Percentiles rank a stretch among this genome's conserved stretches.
Evolutionary conservation across 2,329 filamentous ascomycete species (phyloP).

Genomic region (Cercospora sp.): DNA sequence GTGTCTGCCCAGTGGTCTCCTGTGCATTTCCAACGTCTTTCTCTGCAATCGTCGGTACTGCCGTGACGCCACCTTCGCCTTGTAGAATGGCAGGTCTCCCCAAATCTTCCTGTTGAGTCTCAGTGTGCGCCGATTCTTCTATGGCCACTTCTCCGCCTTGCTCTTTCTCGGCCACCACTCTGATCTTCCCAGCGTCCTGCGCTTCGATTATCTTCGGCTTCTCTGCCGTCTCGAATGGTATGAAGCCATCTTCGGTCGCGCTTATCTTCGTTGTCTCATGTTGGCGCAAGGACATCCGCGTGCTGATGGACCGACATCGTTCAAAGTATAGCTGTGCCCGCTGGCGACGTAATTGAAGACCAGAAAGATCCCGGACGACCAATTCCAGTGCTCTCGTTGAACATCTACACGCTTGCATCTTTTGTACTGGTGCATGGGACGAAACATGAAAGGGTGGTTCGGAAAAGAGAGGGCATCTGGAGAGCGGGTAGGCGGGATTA

Average conservation of each 20-base stretch:
- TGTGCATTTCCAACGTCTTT: neutral
- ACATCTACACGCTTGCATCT: conserved; percentile 27
- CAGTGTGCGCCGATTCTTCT: neutral
- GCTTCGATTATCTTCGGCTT: neutral
- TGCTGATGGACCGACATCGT: conserved; percentile 19
- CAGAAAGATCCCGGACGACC: conserved; percentile 30
- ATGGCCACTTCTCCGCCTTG: neutral
- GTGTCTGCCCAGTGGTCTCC: neutral
- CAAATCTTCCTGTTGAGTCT: neutral
- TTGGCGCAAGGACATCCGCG: conserved; percentile 17
- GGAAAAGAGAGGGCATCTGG: neutral
- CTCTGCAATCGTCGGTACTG: neutral
- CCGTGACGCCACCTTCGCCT: neutral
- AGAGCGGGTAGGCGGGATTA: neutral
- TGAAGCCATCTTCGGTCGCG: conserved; percentile 17
- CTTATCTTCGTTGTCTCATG: neutral
- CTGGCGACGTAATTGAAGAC: conserved; percentile 24
- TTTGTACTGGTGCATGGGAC: neutral
- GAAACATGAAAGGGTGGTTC: neutral
- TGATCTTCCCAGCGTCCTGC: neutral
- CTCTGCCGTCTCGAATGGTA: conserved; percentile 19
- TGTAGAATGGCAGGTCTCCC: conserved; percentile 8
- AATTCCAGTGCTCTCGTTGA: conserved; percentile 29
- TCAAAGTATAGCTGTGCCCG: conserved; percentile 22
- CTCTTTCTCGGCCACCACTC: neutral